Conservation (phyloP, 371 early-diverging fungal genomes). For the Saksenaea vasiformis region DNA sequence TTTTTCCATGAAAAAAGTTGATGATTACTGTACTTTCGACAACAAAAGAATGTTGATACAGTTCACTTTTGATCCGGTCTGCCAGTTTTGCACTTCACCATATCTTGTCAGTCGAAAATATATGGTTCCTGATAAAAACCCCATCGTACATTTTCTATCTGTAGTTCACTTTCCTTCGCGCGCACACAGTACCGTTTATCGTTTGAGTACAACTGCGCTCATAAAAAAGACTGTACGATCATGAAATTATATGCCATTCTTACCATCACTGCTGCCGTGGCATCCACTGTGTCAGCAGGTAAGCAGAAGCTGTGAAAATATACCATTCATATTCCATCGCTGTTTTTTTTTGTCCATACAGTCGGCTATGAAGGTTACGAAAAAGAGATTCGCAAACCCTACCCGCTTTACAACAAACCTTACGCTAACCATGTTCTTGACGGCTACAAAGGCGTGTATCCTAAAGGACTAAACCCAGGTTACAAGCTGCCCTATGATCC, state of each 20-base stretch:
- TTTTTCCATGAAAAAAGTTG: neutral
- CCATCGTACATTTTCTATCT: neutral
- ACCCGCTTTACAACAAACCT: neutral
- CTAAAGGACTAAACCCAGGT: neutral
- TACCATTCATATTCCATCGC: neutral
- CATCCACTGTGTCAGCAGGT: constrained; percentile 2
- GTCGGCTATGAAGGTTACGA: neutral
- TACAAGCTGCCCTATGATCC: neutral
- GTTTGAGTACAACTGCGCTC: neutral
- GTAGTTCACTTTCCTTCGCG: neutral
- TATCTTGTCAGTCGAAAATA: constrained; percentile 1
- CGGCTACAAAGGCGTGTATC: neutral
- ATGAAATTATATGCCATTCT: neutral
- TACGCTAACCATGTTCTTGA: neutral
- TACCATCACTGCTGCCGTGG: constrained; percentile 1
- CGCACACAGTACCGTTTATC: neutral
- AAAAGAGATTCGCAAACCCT: neutral
- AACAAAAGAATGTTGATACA: constrained; percentile 4
- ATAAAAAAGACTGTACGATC: neutral
- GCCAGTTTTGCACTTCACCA: neutral
- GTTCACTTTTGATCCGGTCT: constrained; percentile 6
- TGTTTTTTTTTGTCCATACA: neutral
- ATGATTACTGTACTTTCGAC: constrained; percentile 4
- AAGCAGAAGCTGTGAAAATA: neutral
- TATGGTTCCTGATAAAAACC: constrained; percentile 1